phyloP scores from a whole-genome alignment of 352 stramenopile species.

The Globisporangium cystogenes region DNA sequence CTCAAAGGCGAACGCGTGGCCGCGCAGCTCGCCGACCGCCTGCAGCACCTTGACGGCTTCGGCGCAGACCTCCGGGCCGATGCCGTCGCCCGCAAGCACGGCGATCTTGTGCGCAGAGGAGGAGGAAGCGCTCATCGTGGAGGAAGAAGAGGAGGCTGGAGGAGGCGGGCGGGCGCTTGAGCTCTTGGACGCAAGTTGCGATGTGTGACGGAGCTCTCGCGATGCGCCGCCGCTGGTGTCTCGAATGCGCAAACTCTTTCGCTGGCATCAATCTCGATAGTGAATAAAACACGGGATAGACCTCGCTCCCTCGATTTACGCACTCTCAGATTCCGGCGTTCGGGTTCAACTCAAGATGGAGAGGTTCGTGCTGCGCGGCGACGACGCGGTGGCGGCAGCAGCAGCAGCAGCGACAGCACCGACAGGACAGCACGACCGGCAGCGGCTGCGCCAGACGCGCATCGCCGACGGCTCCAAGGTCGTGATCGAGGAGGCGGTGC shows the following conservation, averaged over 20 bases:
- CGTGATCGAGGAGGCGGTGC: constrained; percentile 54
- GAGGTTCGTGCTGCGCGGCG: constrained; percentile 50
- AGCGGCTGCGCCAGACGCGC: constrained; percentile 49
- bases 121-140: constrained; percentile 36
- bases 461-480: constrained; percentile 72
- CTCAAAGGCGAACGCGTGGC: constrained; percentile 92
- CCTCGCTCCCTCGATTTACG: background rate
- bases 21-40: constrained; percentile 70
- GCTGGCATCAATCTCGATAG: background rate
- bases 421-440: constrained; percentile 6
- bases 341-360: constrained; percentile 33
- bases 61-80: constrained; percentile 97
- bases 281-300: background rate
- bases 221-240: too few species aligned
- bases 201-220: constrained; percentile 18
- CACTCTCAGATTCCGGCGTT: background rate
- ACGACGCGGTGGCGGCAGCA: constrained; percentile 33
- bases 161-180: constrained; percentile 4
- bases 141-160: background rate
- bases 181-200: constrained; percentile 9
- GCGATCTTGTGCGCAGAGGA: constrained; percentile 85
- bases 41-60: constrained; percentile 91
- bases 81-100: constrained; percentile 96
- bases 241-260: constrained; percentile 3
- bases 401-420: constrained; percentile 11